Evolutionary conservation across 139 green algal species (phyloP), one percentile per base, ranked within the genome.

Genomic region (Desmodesmus armatus): DNA sequence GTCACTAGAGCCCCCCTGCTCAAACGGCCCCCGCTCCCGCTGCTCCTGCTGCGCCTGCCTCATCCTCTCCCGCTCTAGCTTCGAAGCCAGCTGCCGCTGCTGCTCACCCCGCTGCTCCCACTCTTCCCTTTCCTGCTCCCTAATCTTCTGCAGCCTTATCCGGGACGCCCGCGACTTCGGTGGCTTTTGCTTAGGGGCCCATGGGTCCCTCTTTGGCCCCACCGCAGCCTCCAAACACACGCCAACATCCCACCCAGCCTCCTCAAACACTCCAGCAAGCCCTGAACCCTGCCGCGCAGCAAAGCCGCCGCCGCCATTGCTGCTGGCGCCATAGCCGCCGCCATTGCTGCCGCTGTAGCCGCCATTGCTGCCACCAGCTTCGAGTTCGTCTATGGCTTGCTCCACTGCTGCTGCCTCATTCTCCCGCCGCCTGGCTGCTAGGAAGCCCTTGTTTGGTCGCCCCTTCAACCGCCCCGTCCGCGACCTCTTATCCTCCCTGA

Each of bases 61-160:
- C 69, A 33, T 33, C 35, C 2, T 1, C 35, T 53, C 35, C 69
- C 49, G 69, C 21, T 31, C 35, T 35, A 7, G 69, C 25, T 29
- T 19, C 35, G 29, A 15, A 1, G 7, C n/a, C 35, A n/a, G 55
- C 76, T 71, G 55, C 53, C 35, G 25, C 75, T 58, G 33, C 55
- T 71, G 35, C 76, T 71, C n/a, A 7, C 21, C 1, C 49, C 67
- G 44, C 47, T 49, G 47, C 71, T 29, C 9, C 76, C n/a, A 37
- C 76, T 82, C 55, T 35, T 40, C 35, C 39, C 13, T 23, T 25
- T 82, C 76, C 2, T 53, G 35, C 3, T 71, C 76, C 6, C 76
- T 9, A 11, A 82, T 51, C 53, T 55, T 51, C 76, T 82, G 76
- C 27, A 82, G 25, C 76, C 76, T 21, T 3, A 82, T 82, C 55